phyloP scores from a whole-genome alignment of 176 grass and related monocot species.

The Avena eriantha region DNA sequence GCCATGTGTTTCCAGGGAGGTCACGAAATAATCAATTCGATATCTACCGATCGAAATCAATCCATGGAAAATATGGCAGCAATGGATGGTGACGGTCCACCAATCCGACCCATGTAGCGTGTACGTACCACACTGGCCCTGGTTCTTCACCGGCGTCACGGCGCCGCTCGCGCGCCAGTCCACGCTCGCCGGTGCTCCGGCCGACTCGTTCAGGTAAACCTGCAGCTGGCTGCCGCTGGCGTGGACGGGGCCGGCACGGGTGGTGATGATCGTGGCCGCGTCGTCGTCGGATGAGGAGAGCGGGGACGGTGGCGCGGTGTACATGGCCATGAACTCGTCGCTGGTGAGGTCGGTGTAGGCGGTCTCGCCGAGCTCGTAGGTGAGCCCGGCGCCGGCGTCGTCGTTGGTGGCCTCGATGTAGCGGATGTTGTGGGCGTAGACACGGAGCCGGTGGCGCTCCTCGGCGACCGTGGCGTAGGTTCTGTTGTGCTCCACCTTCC shows the following conservation, averaged over 20 bases:
- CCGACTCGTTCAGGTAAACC: conserved; percentile 39
- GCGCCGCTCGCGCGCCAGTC: conserved; percentile 51
- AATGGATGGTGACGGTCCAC: conserved; percentile 21
- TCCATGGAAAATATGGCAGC: background rate
- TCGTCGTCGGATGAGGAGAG: background rate
- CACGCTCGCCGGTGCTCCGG: conserved; percentile 44
- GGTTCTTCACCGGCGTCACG: conserved; percentile 57
- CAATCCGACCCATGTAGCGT: background rate
- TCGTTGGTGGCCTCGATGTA: conserved; percentile 62
- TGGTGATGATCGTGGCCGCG: conserved; percentile 36
- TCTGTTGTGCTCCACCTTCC: conserved; percentile 47
- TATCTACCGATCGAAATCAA: background rate
- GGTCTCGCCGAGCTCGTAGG: conserved; percentile 64
- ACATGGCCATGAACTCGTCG: conserved; percentile 63
- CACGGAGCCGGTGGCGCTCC: conserved; percentile 40
- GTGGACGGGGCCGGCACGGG: conserved; percentile 30
- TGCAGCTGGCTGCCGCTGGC: background rate
- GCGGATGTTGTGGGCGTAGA: conserved; percentile 45
- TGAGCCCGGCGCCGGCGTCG: conserved; percentile 36
- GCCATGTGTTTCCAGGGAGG: conserved; percentile 4
- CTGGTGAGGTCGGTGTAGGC: conserved; percentile 62
- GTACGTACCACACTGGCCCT: conserved; percentile 47
- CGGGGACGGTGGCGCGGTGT: conserved; percentile 15
- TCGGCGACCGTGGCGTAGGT: conserved; percentile 25
- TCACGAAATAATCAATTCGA: background rate